Base-by-base conservation (phyloP, 306 rosid species). In the Malus fusca region DNA sequence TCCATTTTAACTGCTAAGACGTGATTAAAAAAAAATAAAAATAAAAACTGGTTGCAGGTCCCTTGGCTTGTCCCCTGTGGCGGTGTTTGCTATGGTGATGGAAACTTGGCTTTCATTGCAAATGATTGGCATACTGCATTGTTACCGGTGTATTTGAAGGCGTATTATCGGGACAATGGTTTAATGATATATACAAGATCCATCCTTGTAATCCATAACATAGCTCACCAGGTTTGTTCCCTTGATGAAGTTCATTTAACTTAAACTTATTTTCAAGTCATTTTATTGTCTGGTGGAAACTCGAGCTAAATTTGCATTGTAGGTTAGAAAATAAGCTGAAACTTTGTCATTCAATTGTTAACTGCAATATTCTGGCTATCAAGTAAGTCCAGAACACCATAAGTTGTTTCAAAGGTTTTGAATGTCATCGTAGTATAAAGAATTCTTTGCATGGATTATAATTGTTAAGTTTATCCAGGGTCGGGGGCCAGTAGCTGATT, bases 81-180 rank as follows among this genome's bases (percentile, higher is more conserved):
- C 33, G 99, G 98, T 43, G 72, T 82, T 75, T 89, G 96, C 88
- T 96, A 96, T 83, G 99, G 99, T 80, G 99, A 96, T 83, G 99
- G 97, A 73, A 96, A 96, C 90, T 84, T 96, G 88, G 99, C 58
- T 72, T 96, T 90, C 81, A 89, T 96, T 66, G 97, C 93, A 73
- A 96, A 96, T 83, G 99, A 96, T 82, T 96, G 99, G 99, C 98
- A 96, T 82, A 89, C 98, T 51, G 96, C 99, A 42, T 78, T 96
- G 88, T 84, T 96, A 51, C 99, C 99, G 4, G 97, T 92, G 74
- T 96, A 92, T 83, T 84, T 96, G 79, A 96, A 92, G 78, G 97
- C 97, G 4, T 85, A 88, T 82, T 96, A 90, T 78, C 90, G 97
- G 21, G 98, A 96, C 77, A 70, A 84, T 77, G 98, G 97, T 77